These are phyloP conservation scores for Fusarium nematophilum DNA, from an alignment of 2,329 filamentous ascomycete genomes.

Conservation along the genomic window DNA sequence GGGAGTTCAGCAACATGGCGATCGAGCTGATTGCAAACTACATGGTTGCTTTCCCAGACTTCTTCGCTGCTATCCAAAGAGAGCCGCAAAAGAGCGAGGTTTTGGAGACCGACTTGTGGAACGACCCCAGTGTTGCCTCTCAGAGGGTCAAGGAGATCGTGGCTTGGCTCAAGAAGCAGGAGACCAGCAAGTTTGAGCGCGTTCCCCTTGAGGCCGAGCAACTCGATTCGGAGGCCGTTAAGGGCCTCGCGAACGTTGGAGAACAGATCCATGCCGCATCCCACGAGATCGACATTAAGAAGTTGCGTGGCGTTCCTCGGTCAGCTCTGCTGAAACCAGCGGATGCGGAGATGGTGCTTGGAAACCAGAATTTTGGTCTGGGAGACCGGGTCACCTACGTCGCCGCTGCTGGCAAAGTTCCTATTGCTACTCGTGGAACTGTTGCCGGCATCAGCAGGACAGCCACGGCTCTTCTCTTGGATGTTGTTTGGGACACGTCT, in stretches of 20 bases:
- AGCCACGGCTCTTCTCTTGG: slow-evolving; percentile 82
- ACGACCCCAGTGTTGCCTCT: slow-evolving; percentile 75
- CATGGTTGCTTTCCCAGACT: slow-evolving; percentile 94
- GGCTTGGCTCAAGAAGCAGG: slow-evolving; percentile 90
- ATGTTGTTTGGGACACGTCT: slow-evolving; percentile 91
- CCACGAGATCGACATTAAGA: slow-evolving; percentile 70
- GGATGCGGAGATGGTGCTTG: slow-evolving; percentile 93
- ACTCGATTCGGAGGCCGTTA: slow-evolving; percentile 90
- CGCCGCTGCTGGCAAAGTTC: slow-evolving; percentile 92
- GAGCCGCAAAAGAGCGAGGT: slow-evolving; percentile 90
- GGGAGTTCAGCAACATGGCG: slow-evolving; percentile 94
- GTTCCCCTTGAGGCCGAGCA: slow-evolving; percentile 98
- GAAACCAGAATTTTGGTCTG: slow-evolving; percentile 83
- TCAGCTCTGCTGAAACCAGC: slow-evolving; percentile 90
- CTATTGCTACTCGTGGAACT: slow-evolving; percentile 90
- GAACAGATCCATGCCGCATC: slow-evolving; percentile 69
- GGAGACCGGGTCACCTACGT: slow-evolving; percentile 95
- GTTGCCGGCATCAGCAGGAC: slow-evolving; percentile 96
- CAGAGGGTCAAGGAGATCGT: slow-evolving; percentile 92
- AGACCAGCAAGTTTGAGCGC: slow-evolving; percentile 91
- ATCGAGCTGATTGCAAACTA: slow-evolving; percentile 85
- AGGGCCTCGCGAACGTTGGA: slow-evolving; percentile 80
- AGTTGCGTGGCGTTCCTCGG: slow-evolving; percentile 83
- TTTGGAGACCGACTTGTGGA: slow-evolving; percentile 87
- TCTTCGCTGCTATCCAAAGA: slow-evolving; percentile 87